Conservation (phyloP, 306 rosid genomes). For the Ziziphus jujuba region DNA sequence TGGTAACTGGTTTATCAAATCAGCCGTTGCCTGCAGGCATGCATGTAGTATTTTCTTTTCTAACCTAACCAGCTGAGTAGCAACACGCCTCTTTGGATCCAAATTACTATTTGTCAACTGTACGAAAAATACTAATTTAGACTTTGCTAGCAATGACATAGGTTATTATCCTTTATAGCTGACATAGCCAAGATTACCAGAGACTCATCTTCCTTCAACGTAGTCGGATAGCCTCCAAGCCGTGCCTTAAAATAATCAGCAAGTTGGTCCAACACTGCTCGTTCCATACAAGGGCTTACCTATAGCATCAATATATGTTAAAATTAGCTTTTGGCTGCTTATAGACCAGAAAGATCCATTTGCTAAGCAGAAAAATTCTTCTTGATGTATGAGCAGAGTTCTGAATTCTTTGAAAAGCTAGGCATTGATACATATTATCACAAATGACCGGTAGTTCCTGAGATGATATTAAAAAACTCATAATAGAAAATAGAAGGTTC, state of each 20-base stretch:
- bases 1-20: constrained; percentile 71
- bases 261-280: constrained; percentile 89
- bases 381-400: neutral
- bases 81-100: constrained; percentile 84
- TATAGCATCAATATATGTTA: constrained; percentile 31
- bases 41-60: constrained; percentile 94
- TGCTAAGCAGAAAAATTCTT: neutral
- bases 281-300: constrained; percentile 96
- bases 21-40: constrained; percentile 64
- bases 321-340: neutral
- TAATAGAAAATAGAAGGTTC: neutral
- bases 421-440: neutral
- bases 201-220: constrained; percentile 83
- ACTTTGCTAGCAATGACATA: neutral
- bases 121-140: constrained; percentile 27
- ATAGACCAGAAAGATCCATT: constrained; percentile 21
- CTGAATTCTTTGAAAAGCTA: constrained; percentile 9
- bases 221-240: constrained; percentile 81
- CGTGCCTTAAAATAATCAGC: constrained; percentile 73
- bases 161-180: neutral
- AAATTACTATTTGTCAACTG: constrained; percentile 68
- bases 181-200: constrained; percentile 46
- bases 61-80: constrained; percentile 69
- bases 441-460: neutral
- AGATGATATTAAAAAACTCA: neutral